Evolutionary conservation across 140 eudicot species (phyloP).

Genomic region (Oenanthe javanica): DNA sequence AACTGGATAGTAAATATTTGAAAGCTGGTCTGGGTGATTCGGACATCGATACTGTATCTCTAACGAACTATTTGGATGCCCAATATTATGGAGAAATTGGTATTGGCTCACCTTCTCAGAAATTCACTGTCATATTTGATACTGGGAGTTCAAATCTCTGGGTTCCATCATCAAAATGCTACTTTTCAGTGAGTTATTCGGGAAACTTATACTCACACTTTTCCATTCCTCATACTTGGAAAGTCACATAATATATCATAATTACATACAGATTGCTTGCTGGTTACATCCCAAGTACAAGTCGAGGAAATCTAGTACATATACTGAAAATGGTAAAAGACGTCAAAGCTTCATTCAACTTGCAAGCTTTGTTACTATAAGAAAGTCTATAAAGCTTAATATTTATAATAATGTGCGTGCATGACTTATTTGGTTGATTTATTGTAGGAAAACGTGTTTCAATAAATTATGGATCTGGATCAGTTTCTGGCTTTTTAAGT

Average conservation of each 20-base stretch:
- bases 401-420: neutral
- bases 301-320: conserved; percentile 46
- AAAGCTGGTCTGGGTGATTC: conserved; percentile 29
- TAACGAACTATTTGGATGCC: conserved; percentile 65
- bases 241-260: neutral
- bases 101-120: conserved; percentile 75
- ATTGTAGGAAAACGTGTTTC: conserved; percentile 34
- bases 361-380: neutral
- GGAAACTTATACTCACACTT: neutral
- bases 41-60: conserved; percentile 26
- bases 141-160: conserved; percentile 78
- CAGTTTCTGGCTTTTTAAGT: conserved; percentile 58
- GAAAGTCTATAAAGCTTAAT: neutral
- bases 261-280: conserved; percentile 44
- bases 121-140: conserved; percentile 76
- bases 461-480: conserved; percentile 51
- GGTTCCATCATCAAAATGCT: conserved; percentile 81
- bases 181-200: conserved; percentile 45
- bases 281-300: conserved; percentile 47
- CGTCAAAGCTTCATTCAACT: neutral
- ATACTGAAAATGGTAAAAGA: conserved; percentile 39
- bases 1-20: conserved; percentile 26
- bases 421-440: neutral
- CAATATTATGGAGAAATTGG: conserved; percentile 75
- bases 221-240: neutral